These are phyloP conservation scores for Samsoniella hepiali DNA, from an alignment of 2,329 filamentous ascomycete species.

Conservation along the genomic window DNA sequence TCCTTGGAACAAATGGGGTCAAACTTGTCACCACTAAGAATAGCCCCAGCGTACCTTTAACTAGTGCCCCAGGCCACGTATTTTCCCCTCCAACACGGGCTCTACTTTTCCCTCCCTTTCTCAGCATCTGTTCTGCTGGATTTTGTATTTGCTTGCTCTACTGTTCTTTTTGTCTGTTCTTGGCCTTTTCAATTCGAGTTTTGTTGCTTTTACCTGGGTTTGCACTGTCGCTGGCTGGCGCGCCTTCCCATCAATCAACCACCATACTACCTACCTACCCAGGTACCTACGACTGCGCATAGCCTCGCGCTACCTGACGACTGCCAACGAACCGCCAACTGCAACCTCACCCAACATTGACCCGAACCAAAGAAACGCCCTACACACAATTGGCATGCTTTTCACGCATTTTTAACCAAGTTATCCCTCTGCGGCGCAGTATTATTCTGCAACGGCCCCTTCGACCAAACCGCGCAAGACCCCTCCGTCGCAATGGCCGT, in stretches of 20 bases:
- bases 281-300: too few relatives aligned
- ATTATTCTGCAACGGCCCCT: not conserved
- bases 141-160: not conserved
- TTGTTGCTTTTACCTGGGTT: not conserved
- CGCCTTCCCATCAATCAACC: not conserved
- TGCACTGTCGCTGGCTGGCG: not conserved
- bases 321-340: not conserved
- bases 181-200: not conserved
- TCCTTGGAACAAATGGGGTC: slow-evolving; percentile 12
- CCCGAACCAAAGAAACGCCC: not conserved
- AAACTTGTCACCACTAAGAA: not conserved
- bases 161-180: not conserved
- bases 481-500: slow-evolving; percentile 1
- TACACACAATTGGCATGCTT: slow-evolving; percentile 2
- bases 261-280: not conserved
- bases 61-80: not conserved
- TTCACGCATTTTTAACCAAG: not conserved
- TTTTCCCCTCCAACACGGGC: not conserved
- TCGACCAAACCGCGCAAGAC: not conserved
- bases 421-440: not conserved
- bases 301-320: not conserved
- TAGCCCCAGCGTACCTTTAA: not conserved
- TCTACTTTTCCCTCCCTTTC: not conserved
- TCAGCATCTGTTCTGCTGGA: not conserved
- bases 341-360: not conserved